Percentiles rank a stretch among this genome's conserved stretches.
These are phyloP conservation scores for Raphidocelis subcapitata DNA, from an alignment of 139 green algal genomes.

Conservation along the genomic window DNA sequence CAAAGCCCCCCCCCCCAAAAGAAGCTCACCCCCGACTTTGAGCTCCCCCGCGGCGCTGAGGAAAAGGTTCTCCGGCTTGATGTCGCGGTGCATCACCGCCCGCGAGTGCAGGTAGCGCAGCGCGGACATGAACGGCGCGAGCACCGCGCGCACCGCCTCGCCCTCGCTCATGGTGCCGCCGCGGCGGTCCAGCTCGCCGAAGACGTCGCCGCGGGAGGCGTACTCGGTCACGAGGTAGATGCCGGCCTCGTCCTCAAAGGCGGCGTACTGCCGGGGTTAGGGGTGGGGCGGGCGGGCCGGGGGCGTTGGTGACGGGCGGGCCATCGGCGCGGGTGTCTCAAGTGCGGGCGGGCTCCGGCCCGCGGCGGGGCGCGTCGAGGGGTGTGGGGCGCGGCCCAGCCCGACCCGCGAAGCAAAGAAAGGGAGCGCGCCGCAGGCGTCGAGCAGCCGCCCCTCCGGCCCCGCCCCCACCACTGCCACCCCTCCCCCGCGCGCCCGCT, in stretches of 20 bases:
- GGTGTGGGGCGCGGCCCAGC: no score
- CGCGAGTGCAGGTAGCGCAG: constrained; percentile 58
- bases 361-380: no score
- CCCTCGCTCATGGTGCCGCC: constrained; percentile 45
- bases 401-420: no score
- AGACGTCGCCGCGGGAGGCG: constrained; percentile 47
- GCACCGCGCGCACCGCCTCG: constrained; percentile 46
- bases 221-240: constrained; percentile 43
- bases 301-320: no score
- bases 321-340: no score
- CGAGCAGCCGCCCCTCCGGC: no score
- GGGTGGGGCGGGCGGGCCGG: no score
- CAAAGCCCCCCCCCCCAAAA: no score
- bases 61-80: constrained; percentile 66
- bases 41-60: constrained; percentile 47
- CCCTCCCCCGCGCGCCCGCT: no score
- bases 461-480: no score
- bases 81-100: constrained; percentile 70
- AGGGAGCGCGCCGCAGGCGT: no score
- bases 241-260: constrained; percentile 49
- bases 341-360: no score
- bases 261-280: constrained; percentile 57
- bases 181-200: constrained; percentile 48
- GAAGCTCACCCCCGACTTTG: constrained; percentile 51
- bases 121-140: constrained; percentile 54